Evolutionary conservation across 2,329 filamentous ascomycete genomes (phyloP).

Genomic region (Raffaelea ambrosiae): DNA sequence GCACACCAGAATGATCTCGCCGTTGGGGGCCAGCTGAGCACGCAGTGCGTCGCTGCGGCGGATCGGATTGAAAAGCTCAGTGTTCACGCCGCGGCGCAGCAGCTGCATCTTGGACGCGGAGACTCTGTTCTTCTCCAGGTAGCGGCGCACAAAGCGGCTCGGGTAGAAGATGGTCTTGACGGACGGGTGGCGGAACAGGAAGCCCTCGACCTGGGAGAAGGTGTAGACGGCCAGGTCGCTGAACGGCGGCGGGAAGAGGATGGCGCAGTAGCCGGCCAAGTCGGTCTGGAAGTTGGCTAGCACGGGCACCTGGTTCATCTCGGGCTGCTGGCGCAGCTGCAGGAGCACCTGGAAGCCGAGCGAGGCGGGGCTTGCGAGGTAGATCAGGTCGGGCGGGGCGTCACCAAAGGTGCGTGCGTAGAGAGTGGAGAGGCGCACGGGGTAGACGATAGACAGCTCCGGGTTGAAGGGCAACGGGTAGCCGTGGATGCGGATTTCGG

Average conservation of each 20-base stretch:
- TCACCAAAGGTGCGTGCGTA: constrained; percentile 50
- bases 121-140: constrained; percentile 50
- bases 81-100: constrained; percentile 57
- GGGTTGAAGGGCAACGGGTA: constrained; percentile 64
- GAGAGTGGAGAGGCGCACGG: constrained; percentile 54
- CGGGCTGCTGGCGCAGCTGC: constrained; percentile 53
- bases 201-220: constrained; percentile 56
- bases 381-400: constrained; percentile 54
- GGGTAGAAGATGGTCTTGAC: constrained; percentile 64
- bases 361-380: constrained; percentile 60
- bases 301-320: constrained; percentile 45
- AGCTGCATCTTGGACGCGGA: constrained; percentile 48
- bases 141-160: constrained; percentile 51
- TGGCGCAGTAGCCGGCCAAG: constrained; percentile 58
- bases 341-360: constrained; percentile 63
- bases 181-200: constrained; percentile 52
- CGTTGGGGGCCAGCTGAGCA: constrained; percentile 46
- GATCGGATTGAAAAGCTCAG: constrained; percentile 48
- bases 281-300: constrained; percentile 68
- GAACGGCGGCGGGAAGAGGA: constrained; percentile 58
- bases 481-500: constrained; percentile 53
- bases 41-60: constrained; percentile 44
- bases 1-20: constrained; percentile 56
- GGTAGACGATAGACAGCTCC: constrained; percentile 61
- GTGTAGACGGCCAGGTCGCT: constrained; percentile 53